A percentile compares a stretch with the other conserved stretches of the same genome.
phyloP scores from a whole-genome alignment of 805 yeast genomes.

The Hanseniaspora taiwanica region DNA sequence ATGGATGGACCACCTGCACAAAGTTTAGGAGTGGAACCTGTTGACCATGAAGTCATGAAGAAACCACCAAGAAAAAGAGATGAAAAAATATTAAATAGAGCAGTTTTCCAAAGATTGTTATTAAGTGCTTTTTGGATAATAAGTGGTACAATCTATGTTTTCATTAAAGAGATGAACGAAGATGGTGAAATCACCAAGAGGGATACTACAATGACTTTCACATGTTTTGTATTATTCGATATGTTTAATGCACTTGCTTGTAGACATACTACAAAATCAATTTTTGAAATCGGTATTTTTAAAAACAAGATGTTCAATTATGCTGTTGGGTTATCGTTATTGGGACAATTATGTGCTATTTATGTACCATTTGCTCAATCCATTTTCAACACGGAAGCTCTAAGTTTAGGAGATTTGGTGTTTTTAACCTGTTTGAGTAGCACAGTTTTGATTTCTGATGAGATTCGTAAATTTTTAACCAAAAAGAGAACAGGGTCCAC shows the following conservation, averaged over 20 bases:
- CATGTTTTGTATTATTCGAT: slow-evolving; percentile 90
- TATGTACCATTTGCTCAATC: slow-evolving; percentile 87
- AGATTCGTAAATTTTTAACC: slow-evolving; percentile 42
- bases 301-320: slow-evolving; percentile 82
- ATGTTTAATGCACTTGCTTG: slow-evolving; percentile 95
- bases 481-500: background rate
- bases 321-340: slow-evolving; percentile 76
- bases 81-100: slow-evolving; percentile 67
- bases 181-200: slow-evolving; percentile 76
- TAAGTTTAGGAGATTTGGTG: slow-evolving; percentile 54
- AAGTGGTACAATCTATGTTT: slow-evolving; percentile 82
- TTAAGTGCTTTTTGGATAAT: slow-evolving; percentile 64
- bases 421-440: slow-evolving; percentile 55
- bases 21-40: slow-evolving; percentile 93
- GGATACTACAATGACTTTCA: slow-evolving; percentile 98
- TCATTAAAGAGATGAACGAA: slow-evolving; percentile 67
- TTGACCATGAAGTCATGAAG: slow-evolving; percentile 88
- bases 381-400: slow-evolving; percentile 90
- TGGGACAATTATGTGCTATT: slow-evolving; percentile 89
- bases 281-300: slow-evolving; percentile 66
- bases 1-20: slow-evolving; percentile 99
- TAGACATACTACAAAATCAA: slow-evolving; percentile 75
- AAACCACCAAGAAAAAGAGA: slow-evolving; percentile 89
- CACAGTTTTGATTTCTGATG: slow-evolving; percentile 78
- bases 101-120: slow-evolving; percentile 57